These are phyloP conservation scores for Xylariales sp. DNA, from an alignment of 2,329 filamentous ascomycete species.

Conservation along the genomic window DNA sequence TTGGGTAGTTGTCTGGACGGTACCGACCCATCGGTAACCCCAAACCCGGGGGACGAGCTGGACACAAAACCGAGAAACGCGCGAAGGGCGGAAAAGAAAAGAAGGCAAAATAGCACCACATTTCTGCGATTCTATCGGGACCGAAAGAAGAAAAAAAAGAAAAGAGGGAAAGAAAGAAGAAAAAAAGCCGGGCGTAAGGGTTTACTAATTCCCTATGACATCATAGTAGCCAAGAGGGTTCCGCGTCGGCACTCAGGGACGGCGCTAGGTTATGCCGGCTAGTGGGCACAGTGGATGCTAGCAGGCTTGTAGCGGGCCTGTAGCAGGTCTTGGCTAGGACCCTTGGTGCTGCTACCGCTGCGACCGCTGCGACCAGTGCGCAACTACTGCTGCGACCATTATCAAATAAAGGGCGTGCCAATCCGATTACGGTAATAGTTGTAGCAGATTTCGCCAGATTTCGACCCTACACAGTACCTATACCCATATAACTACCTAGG, in stretches of 20 bases:
- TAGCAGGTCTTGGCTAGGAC: constrained; percentile 14
- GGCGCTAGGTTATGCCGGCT: constrained; percentile 9
- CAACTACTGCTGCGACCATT: no score
- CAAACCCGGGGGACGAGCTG: neutral
- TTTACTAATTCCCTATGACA: constrained; percentile 16
- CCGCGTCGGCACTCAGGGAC: constrained; percentile 13
- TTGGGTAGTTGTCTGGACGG: neutral
- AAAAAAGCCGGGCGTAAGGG: constrained; percentile 1
- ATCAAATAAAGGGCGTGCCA: no score
- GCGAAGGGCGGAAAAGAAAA: neutral
- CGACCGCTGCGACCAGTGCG: no score
- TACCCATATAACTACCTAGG: no score
- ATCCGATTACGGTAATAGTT: no score
- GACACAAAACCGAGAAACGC: no score
- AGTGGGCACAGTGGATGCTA: constrained; percentile 14
- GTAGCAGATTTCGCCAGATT: no score
- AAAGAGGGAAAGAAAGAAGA: neutral
- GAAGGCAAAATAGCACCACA: neutral
- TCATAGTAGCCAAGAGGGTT: constrained; percentile 15
- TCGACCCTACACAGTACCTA: no score
- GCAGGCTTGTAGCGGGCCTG: neutral
- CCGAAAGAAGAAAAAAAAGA: neutral
- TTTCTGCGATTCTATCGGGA: neutral
- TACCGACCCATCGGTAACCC: constrained; percentile 4
- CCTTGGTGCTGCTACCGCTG: constrained; percentile 8